Evolutionary conservation across 2,329 filamentous ascomycete genomes (phyloP).

Genomic region (Microsporum audouinii): DNA sequence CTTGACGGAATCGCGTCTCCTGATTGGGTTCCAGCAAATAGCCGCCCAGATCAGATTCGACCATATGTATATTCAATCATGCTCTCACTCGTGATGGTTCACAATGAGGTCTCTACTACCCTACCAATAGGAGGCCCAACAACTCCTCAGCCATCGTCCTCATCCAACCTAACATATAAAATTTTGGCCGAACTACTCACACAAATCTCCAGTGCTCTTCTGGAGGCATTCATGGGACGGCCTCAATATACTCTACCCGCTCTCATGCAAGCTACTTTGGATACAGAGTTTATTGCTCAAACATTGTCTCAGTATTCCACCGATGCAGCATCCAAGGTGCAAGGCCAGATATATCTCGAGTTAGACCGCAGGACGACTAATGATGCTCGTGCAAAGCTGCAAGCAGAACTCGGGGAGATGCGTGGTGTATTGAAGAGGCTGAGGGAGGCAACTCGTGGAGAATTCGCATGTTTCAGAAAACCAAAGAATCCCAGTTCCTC

Average conservation of each 20-base stretch:
- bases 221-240: conserved; percentile 62
- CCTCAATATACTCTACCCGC: conserved; percentile 62
- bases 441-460: conserved; percentile 67
- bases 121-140: conserved; percentile 48
- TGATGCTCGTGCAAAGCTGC: conserved; percentile 64
- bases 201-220: conserved; percentile 65
- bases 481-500: conserved; percentile 29
- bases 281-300: conserved; percentile 94
- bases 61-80: conserved; percentile 86
- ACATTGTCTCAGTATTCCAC: conserved; percentile 84
- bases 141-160: conserved; percentile 58
- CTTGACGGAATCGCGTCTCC: conserved; percentile 58
- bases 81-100: conserved; percentile 74
- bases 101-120: conserved; percentile 77
- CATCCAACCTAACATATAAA: conserved; percentile 60
- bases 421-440: conserved; percentile 73
- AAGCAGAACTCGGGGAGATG: conserved; percentile 84
- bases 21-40: conserved; percentile 55
- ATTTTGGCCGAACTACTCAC: conserved; percentile 82
- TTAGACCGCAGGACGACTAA: conserved; percentile 83
- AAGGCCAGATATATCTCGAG: conserved; percentile 84
- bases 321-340: conserved; percentile 65
- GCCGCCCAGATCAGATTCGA: conserved; percentile 59
- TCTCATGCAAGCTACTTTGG: conserved; percentile 92
- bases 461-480: conserved; percentile 78